phyloP scores from a whole-genome alignment of 2,329 filamentous ascomycete genomes.

The Penicillium concentricum region DNA sequence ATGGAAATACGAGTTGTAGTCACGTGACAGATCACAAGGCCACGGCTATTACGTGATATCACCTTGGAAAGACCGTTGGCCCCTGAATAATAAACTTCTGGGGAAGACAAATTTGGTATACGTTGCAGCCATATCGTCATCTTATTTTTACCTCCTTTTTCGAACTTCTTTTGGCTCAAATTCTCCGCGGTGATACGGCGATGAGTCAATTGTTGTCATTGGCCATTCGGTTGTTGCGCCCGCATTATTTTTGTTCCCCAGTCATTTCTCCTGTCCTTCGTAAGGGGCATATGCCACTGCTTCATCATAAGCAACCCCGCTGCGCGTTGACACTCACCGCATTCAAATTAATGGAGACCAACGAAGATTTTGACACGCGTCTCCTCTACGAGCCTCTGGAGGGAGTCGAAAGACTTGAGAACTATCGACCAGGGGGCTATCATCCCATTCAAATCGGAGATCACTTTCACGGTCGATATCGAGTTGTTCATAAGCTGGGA shows the following conservation, averaged over 20 bases:
- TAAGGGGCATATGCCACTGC: constrained; percentile 6
- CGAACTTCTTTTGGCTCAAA: constrained; percentile 29
- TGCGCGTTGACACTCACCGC: constrained; percentile 10
- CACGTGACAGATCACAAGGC: too few relatives aligned
- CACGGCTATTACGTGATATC: too few relatives aligned
- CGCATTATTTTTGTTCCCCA: constrained; percentile 5
- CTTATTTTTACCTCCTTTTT: too few relatives aligned
- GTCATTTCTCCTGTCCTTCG: constrained; percentile 4
- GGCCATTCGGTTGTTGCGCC: constrained; percentile 5
- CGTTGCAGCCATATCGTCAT: too few relatives aligned
- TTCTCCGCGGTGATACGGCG: constrained; percentile 47
- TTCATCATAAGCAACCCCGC: constrained; percentile 6
- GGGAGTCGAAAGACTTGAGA: constrained; percentile 19
- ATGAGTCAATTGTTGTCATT: constrained; percentile 14
- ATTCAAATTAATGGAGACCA: constrained; percentile 11
- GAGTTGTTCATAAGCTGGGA: constrained; percentile 42
- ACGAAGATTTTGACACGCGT: constrained; percentile 2
- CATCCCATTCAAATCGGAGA: constrained; percentile 31
- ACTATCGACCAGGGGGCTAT: constrained; percentile 28
- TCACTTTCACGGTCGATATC: constrained; percentile 31
- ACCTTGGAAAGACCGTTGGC: too few relatives aligned
- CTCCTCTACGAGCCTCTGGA: constrained; percentile 19
- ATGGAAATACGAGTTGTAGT: too few relatives aligned
- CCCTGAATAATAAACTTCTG: too few relatives aligned
- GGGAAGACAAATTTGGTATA: too few relatives aligned